Base-by-base conservation (phyloP, 116 monocot species). In the Cymodocea nodosa region DNA sequence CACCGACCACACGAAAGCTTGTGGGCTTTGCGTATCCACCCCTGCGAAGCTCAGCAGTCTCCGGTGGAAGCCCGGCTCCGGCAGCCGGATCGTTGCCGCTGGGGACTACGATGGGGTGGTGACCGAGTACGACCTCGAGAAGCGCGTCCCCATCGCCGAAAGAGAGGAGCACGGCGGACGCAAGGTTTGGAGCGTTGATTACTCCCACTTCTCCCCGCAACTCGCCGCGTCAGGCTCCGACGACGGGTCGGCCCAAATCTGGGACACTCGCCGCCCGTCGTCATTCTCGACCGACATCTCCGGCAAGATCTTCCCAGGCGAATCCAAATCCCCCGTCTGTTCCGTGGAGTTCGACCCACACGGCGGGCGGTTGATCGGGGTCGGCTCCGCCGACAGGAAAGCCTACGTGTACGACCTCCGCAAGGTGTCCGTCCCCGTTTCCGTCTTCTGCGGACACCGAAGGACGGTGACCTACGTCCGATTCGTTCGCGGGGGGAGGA, bases 31-130 rank as follows among this genome's bases (percentile, higher is more conserved):
- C 62, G 74, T 95, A 22, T 95, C 81, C 82, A 59, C 87, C 25
- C 94, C 95, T 14, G 95, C 95, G 17, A 95, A 95, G 81, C 87
- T 95, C 49, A 95, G 95, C 83, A 85, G 84, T 81, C 83, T 90
- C 58, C 70, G 81, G 56, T 94, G 80, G 79, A 77, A 75, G 25
- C 86, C 83, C 23, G 65, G 39, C 48, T 16, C 56, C 65, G 66
- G 34, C 19, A 44, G 72, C 59, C 39, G 58, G 19, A 50, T 82
- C 15, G 44, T 89, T 22, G 76, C 74, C 1, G 67, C 85, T 4
- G 94, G 83, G 44, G 95, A 95, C 74, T 90, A 90, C 83, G 90
- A 95, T 72, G 95, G 95, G 8, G 94, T 94, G 5, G 94, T 95
- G 34, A 85, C 94, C 11, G 94, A 95, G 79, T 95, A 95, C 85